Conservation (phyloP, 116 monocot species). For the Posidonia oceanica region DNA sequence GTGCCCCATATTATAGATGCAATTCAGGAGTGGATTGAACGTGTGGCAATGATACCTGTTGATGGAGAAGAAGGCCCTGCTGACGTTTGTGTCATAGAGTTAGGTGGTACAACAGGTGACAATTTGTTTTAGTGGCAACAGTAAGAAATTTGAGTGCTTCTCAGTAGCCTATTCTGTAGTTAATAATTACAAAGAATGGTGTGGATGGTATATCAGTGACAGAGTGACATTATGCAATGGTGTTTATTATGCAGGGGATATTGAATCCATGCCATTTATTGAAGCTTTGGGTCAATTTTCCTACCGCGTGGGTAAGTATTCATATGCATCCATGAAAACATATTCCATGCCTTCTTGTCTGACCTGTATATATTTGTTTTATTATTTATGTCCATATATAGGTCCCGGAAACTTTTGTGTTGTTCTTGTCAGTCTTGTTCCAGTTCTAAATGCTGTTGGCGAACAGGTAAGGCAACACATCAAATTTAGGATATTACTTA, state of each 20-base stretch:
- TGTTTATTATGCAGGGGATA: conserved; percentile 74
- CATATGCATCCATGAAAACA: background rate
- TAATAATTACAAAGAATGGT: conserved; percentile 10
- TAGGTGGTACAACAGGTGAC: conserved; percentile 80
- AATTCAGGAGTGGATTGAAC: conserved; percentile 82
- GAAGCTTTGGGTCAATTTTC: conserved; percentile 96
- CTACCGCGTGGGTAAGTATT: conserved; percentile 70
- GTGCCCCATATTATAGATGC: conserved; percentile 83
- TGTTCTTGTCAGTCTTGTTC: conserved; percentile 94
- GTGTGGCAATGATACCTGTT: conserved; percentile 44
- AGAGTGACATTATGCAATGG: background rate
- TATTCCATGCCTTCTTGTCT: background rate
- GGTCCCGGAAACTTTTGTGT: conserved; percentile 96
- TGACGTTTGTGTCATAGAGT: conserved; percentile 83
- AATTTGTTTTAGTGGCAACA: background rate
- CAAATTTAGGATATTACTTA: background rate
- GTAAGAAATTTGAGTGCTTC: too few relatives aligned
- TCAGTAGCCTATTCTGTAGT: background rate
- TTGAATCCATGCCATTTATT: conserved; percentile 98
- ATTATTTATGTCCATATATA: conserved; percentile 9
- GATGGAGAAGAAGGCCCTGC: conserved; percentile 75
- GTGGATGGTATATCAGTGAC: conserved; percentile 10
- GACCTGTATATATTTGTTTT: background rate
- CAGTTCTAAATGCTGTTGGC: conserved; percentile 90
- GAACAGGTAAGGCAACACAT: conserved; percentile 56